Percentiles rank a stretch among this genome's conserved stretches.
Evolutionary conservation across 164 flowering plant genomes (phyloP).

Genomic region (Chimonanthus salicifolius): DNA sequence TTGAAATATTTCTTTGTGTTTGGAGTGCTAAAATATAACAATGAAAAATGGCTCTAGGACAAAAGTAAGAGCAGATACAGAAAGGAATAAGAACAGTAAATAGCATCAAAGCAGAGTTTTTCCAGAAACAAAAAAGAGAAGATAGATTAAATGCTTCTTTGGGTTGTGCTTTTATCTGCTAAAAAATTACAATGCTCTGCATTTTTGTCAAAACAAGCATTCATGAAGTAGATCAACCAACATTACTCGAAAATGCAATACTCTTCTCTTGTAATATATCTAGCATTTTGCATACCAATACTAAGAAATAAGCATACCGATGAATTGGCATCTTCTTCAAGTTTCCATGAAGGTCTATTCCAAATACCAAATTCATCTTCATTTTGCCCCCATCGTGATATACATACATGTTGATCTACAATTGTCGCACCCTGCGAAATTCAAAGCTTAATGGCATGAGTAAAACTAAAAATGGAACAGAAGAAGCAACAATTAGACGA

Average conservation of each 20-base stretch:
- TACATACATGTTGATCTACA: slow-evolving; percentile 62
- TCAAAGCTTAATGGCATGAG: slow-evolving; percentile 1
- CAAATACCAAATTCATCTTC: slow-evolving; percentile 50
- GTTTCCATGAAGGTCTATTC: slow-evolving; percentile 41
- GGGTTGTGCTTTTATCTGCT: no score
- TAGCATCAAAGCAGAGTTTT: no score
- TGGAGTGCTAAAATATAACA: no score
- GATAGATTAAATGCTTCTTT: no score
- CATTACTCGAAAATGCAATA: background rate
- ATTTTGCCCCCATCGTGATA: slow-evolving; percentile 40
- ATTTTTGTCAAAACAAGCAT: no score
- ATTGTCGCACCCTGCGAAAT: slow-evolving; percentile 74
- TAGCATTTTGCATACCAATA: background rate
- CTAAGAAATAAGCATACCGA: slow-evolving; percentile 19
- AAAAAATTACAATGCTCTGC: no score
- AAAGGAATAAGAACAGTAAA: no score
- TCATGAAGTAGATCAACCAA: no score
- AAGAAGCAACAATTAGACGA: background rate
- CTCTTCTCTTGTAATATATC: background rate
- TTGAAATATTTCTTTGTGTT: no score
- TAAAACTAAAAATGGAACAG: background rate
- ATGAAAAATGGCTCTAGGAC: no score
- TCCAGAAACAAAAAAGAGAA: no score
- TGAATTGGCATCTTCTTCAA: slow-evolving; percentile 32
- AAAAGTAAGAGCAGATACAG: no score